A percentile compares a stretch with the other conserved stretches of the same genome.
Conservation (phyloP, 2,329 filamentous ascomycete genomes). For the Trichoderma sp. region DNA sequence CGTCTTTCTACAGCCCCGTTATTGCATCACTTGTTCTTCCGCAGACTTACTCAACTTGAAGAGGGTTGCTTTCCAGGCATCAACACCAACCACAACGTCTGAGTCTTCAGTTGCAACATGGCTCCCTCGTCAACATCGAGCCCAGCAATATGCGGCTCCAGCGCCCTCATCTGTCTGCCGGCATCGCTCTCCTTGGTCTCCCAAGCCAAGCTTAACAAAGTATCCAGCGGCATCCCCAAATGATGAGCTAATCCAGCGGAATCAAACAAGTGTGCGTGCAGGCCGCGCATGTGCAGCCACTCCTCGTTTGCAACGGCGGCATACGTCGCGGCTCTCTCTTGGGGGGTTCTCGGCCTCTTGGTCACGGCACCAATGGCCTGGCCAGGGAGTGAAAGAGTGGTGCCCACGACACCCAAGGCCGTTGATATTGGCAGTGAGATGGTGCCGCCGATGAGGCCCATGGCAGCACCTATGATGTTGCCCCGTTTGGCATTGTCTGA, state of each 20-base stretch:
- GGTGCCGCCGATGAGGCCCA: constrained; percentile 39
- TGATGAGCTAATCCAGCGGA: constrained; percentile 33
- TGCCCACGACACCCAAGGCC: constrained; percentile 40
- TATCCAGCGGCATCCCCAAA: constrained; percentile 36
- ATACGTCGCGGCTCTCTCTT: constrained; percentile 45
- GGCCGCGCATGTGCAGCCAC: constrained; percentile 44
- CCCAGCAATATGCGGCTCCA: constrained; percentile 33
- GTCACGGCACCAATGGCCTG: constrained; percentile 37
- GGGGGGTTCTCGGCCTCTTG: constrained; percentile 43
- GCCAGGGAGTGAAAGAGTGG: constrained; percentile 38
- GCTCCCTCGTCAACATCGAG: constrained; percentile 32
- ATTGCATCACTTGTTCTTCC: background rate
- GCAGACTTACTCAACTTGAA: background rate
- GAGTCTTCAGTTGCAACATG: constrained; percentile 29
- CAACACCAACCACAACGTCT: constrained; percentile 42
- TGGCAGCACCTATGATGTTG: constrained; percentile 42
- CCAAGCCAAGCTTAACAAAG: constrained; percentile 43
- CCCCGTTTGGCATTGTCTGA: constrained; percentile 40
- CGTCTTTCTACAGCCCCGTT: background rate
- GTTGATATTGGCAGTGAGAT: constrained; percentile 43
- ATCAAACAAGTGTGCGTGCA: constrained; percentile 42
- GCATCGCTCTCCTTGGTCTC: constrained; percentile 26
- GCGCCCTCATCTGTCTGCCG: constrained; percentile 27
- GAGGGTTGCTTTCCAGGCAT: background rate
- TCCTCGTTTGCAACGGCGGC: constrained; percentile 44